These are phyloP conservation scores for Chaetoscypha palmicola DNA, from an alignment of 2,329 filamentous ascomycete genomes.

Conservation along the genomic window DNA sequence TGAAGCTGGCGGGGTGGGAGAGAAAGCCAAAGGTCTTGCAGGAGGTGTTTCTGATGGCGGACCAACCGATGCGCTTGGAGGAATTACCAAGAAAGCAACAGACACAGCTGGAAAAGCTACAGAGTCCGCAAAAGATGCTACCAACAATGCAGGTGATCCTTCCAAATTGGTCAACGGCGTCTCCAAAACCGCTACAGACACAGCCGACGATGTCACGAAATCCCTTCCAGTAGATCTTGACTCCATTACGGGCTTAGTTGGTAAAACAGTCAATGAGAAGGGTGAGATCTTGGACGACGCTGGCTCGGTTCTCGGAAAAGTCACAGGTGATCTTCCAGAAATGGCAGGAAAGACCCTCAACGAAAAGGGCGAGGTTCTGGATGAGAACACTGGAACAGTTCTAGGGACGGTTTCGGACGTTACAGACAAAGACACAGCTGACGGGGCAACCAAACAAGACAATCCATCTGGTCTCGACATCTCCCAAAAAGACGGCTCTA, in stretches of 20 bases:
- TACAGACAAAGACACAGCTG: background rate
- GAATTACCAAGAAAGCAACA: background rate
- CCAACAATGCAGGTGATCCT: slow-evolving; percentile 3
- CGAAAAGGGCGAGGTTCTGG: slow-evolving; percentile 11
- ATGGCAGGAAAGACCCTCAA: slow-evolving; percentile 10
- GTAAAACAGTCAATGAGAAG: slow-evolving; percentile 10
- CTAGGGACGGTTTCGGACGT: slow-evolving; percentile 7
- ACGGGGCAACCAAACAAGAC: slow-evolving; percentile 2
- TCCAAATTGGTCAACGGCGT: background rate
- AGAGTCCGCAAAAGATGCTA: background rate
- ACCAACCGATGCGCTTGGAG: background rate
- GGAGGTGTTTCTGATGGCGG: background rate
- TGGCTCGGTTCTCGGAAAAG: slow-evolving; percentile 7
- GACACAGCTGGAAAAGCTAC: background rate
- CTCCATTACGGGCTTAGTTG: slow-evolving; percentile 4
- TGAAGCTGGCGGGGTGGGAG: background rate
- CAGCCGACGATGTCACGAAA: background rate
- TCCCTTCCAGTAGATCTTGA: slow-evolving; percentile 3
- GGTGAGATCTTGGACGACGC: slow-evolving; percentile 7
- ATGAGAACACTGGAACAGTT: slow-evolving; percentile 7
- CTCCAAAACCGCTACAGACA: background rate
- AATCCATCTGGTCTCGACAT: slow-evolving; percentile 2
- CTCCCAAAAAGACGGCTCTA: slow-evolving; percentile 2
- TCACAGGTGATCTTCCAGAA: slow-evolving; percentile 1
- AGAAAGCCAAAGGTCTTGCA: background rate